Evolutionary conservation across 2,329 filamentous ascomycete genomes (phyloP), one percentile per base, ranked within the genome.

Genomic region (Neopestalotiopsis sp.): DNA sequence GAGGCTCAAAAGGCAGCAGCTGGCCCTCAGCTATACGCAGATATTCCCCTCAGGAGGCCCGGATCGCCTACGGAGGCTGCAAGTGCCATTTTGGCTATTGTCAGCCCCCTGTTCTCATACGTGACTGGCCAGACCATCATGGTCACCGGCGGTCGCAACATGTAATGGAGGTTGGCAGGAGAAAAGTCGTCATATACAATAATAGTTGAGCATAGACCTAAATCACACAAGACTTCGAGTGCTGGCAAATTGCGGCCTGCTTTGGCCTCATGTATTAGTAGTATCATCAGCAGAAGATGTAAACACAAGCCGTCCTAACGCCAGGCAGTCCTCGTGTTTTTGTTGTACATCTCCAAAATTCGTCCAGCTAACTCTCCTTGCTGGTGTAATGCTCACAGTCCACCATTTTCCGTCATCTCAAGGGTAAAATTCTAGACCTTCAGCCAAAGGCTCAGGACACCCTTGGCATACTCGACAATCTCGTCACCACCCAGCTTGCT

Each of bases 401-500:
- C 34, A 20, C 13, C 17, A 34, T 14, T 40, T 38, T 59, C 38
- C 38, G 9, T 42, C 24, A 10, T 52, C 6, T 24, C 9, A n/a
- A 52, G n/a, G 6, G 3, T 20, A 1, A 9, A 17, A n/a, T 9
- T 52, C 76, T 82, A 94, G 71, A 94, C 92, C 84, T 91, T 94
- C 77, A 93, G 82, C 92, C 93, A 96, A 75, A 96, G 81, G 71
- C 83, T 89, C 72, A 95, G 80, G 49, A 96, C 92, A 3, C 93
- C 93, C 86, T 97, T 97, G 65, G 94, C 91, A 81, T 98, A 99
- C 82, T 98, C 94, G 68, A 97, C 93, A 82, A 99, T 98, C 87
- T 99, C 96, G 77, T 95, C 92, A 0, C 94, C 94, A 30, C 95
- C 95, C 66, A 99, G 86, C 87, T 98, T 99, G 79, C 91, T 94